Base-by-base conservation (phyloP, 306 rosid species). In the Prunus kanzakura region DNA sequence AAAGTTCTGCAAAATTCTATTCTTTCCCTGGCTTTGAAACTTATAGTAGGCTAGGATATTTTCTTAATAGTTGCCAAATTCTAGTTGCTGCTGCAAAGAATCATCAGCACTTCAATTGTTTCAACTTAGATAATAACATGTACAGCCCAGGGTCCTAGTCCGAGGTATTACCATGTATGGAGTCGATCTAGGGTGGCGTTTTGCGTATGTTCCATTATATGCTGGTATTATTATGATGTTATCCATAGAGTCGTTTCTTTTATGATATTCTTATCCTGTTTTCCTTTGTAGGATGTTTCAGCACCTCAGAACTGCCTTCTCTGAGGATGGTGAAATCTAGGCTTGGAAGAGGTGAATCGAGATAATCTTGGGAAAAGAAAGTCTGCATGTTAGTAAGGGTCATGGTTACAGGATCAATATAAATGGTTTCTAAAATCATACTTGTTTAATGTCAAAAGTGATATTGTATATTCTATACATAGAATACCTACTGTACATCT, bases 241-340 rank as follows among this genome's bases (percentile, higher is more conserved):
- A 30, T 46, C 2, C 41, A 6, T 35, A 35, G 41, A 5, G 41
- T 35, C 41, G 41, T 35, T 35, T 35, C 41, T 35, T 5, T 35
- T 35, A 35, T 35, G 41, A 20, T 25, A 46, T 27, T 49, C 9
- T 52, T 30, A 32, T 54, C 54, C 35, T 54, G 9, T 71, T 35
- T 55, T 35, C 7, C 47, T 71, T 71, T 15, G 35, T 38, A 55
- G 75, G 75, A 52, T 54, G 11, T 30, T n/a, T 71, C 64, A 52
- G 64, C 64, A 71, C 46, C 9, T 54, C 50, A 38, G 8, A 32
- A 71, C 6, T 6, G n/a, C 64, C n/a, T 19, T 29, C 45, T 30
- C 32, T 19, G 14, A 29, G 64, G 4, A 54, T 50, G 75, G 35
- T 16, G 8, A 69, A 51, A 29, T 29, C 13, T 71, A 64, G 49